Conservation (phyloP, 495 filamentous ascomycete genomes). For the Lentithecium fluviatile region DNA sequence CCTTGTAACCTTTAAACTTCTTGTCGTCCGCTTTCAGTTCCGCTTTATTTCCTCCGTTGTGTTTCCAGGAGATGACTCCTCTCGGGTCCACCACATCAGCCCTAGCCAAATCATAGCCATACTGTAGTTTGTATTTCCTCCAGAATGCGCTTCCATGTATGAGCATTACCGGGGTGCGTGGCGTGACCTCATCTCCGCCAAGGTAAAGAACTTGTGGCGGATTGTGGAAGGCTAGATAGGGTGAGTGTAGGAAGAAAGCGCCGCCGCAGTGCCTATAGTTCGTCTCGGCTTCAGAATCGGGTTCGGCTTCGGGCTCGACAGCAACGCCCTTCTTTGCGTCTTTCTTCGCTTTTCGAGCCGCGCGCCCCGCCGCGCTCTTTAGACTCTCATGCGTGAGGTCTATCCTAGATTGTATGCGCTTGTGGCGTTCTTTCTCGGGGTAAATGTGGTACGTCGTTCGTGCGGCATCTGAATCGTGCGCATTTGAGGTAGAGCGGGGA, state of each 20-base stretch:
- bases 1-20: conserved; percentile 30
- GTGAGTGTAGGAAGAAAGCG: conserved; percentile 29
- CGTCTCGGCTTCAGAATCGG: neutral
- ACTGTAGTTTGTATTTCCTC: conserved; percentile 30
- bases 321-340: neutral
- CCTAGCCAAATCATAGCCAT: conserved; percentile 19
- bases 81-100: conserved; percentile 32
- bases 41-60: conserved; percentile 20
- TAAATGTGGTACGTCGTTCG: conserved; percentile 25
- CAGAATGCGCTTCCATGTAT: conserved; percentile 27
- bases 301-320: neutral
- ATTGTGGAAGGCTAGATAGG: conserved; percentile 27
- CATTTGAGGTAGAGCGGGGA: neutral
- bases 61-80: conserved; percentile 26
- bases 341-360: conserved; percentile 5
- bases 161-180: conserved; percentile 18
- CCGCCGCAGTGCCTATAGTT: neutral
- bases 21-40: conserved; percentile 19
- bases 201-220: conserved; percentile 28
- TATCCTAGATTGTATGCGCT: neutral
- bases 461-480: neutral
- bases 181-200: conserved; percentile 11
- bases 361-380: neutral
- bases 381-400: conserved; percentile 11
- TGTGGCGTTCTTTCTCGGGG: conserved; percentile 7